Evolutionary conservation across 805 yeast species (phyloP).

Genomic region (Lipomyces kockii): DNA sequence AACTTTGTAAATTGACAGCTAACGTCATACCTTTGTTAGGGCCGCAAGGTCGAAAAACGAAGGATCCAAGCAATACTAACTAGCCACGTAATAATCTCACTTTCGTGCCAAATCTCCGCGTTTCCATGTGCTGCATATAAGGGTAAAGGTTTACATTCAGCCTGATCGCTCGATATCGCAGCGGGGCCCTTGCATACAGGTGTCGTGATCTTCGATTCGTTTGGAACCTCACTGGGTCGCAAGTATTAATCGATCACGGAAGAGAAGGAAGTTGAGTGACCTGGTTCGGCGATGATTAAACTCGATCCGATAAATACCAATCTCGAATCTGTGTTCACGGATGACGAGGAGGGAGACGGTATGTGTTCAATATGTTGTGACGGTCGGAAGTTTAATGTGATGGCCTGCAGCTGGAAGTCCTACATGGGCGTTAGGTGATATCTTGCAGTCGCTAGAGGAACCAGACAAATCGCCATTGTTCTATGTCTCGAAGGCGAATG

Average conservation of each 20-base stretch:
- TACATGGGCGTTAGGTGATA: conserved; percentile 67
- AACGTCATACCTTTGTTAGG: no score
- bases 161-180: neutral
- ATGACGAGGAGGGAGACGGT: conserved; percentile 24
- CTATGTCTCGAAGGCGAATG: conserved; percentile 66
- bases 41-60: no score
- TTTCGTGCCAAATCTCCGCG: neutral
- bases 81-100: neutral
- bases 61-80: neutral
- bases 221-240: neutral
- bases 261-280: neutral
- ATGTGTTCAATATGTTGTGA: neutral
- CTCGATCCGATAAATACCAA: conserved; percentile 32
- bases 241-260: neutral
- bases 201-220: neutral
- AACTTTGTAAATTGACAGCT: no score
- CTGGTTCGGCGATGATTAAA: conserved; percentile 16
- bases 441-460: conserved; percentile 61
- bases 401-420: conserved; percentile 47
- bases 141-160: neutral
- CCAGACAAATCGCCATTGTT: conserved; percentile 56
- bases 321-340: conserved; percentile 9
- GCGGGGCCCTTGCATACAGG: neutral
- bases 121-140: neutral
- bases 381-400: neutral